Evolutionary conservation across 108 stramenopile species (phyloP).

Genomic region (Stephanodiscus triporus): DNA sequence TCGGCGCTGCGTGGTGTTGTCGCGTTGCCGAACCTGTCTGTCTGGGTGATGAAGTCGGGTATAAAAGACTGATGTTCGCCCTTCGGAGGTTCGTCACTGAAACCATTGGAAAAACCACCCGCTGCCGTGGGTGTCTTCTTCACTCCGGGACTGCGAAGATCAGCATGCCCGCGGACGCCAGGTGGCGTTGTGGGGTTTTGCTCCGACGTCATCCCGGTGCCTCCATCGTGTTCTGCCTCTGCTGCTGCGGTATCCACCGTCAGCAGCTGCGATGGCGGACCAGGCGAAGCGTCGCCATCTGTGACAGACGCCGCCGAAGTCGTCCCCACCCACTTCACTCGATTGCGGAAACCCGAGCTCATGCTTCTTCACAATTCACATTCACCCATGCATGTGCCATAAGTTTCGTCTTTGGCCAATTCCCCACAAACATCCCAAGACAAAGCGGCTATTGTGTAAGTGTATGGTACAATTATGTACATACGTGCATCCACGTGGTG

Average conservation of each 20-base stretch:
- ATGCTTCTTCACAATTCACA: too few species aligned
- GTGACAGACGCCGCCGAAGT: neutral
- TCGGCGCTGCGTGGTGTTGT: conserved; percentile 70
- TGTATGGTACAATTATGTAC: too few species aligned
- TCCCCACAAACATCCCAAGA: too few species aligned
- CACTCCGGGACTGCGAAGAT: conserved; percentile 80
- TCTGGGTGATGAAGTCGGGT: conserved; percentile 4
- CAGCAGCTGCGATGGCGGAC: conserved; percentile 13
- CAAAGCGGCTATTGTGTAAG: too few species aligned
- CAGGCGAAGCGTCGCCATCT: conserved; percentile 6
- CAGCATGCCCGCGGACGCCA: conserved; percentile 60
- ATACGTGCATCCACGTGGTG: too few species aligned
- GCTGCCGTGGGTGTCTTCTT: conserved; percentile 64
- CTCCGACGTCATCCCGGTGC: conserved; percentile 12
- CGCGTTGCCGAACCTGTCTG: conserved; percentile 6
- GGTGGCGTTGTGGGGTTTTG: conserved; percentile 50
- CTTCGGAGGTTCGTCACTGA: neutral
- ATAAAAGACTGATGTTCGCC: neutral
- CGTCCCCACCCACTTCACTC: conserved; percentile 14
- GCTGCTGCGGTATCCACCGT: conserved; percentile 27
- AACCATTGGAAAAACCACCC: neutral
- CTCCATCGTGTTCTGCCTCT: conserved; percentile 31
- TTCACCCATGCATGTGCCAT: too few species aligned
- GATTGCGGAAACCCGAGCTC: conserved; percentile 19
- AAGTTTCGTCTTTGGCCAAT: too few species aligned